Percentiles rank a stretch among this genome's conserved stretches.
Conservation (phyloP, 2,329 filamentous ascomycete genomes). For the Botrytis paeoniae region DNA sequence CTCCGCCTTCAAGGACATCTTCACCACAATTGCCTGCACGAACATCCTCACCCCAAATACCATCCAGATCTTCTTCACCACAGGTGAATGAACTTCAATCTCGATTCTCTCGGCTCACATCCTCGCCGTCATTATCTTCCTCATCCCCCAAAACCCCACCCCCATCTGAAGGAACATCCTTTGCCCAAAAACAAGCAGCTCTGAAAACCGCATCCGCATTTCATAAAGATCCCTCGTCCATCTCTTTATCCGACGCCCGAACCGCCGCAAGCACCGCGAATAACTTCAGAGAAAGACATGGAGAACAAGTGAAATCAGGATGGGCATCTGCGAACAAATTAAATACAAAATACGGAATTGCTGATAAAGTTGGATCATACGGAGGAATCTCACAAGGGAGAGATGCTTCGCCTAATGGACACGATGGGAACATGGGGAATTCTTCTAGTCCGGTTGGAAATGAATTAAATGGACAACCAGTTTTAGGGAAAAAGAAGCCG, state of each 20-base stretch:
- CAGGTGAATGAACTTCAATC: conserved; percentile 40
- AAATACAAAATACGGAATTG: conserved; percentile 37
- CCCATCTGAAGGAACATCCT: conserved; percentile 47
- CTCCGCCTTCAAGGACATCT: conserved; percentile 23
- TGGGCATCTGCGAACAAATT: conserved; percentile 42
- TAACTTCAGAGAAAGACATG: conserved; percentile 58
- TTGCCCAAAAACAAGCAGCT: conserved; percentile 54
- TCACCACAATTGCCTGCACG: conserved; percentile 20
- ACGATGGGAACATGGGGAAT: conserved; percentile 24
- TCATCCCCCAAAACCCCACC: conserved; percentile 35
- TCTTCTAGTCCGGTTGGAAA: background rate
- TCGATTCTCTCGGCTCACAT: conserved; percentile 34
- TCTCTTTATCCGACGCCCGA: conserved; percentile 50
- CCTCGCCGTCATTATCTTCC: conserved; percentile 19
- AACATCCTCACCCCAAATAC: conserved; percentile 23
- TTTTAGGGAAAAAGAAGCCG: conserved; percentile 37
- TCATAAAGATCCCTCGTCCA: conserved; percentile 50
- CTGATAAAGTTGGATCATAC: conserved; percentile 34
- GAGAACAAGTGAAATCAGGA: conserved; percentile 55
- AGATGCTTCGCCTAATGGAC: conserved; percentile 18
- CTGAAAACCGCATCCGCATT: conserved; percentile 50
- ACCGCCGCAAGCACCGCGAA: conserved; percentile 52
- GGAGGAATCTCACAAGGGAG: conserved; percentile 20
- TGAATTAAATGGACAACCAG: background rate
- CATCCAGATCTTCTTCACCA: conserved; percentile 23